A percentile compares a stretch with the other conserved stretches of the same genome.
These are phyloP conservation scores for Boletellus ananas DNA, from an alignment of 768 basidiomycete species.

Conservation along the genomic window DNA sequence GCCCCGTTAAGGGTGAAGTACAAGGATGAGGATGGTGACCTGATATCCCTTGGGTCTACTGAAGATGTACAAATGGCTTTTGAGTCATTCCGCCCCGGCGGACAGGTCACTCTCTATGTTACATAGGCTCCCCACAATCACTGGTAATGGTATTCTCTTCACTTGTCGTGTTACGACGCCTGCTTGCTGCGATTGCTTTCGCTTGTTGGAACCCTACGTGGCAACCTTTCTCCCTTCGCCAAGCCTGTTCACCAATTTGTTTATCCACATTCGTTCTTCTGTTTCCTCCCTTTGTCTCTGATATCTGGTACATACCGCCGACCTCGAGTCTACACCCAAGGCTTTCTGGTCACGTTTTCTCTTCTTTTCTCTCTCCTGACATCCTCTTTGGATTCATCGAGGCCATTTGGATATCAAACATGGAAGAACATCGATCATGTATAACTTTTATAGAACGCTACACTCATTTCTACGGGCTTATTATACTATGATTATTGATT, in stretches of 20 bases:
- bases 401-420: constrained; percentile 18
- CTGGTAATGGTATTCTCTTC: constrained; percentile 1
- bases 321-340: neutral
- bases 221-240: constrained; percentile 2
- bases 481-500: constrained; percentile 27
- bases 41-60: constrained; percentile 82
- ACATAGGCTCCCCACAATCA: constrained; percentile 42
- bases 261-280: constrained; percentile 22
- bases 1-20: constrained; percentile 85
- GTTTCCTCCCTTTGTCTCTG: constrained; percentile 3
- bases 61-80: constrained; percentile 96
- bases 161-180: constrained; percentile 1
- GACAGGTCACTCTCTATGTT: constrained; percentile 78
- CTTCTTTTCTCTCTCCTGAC: constrained; percentile 5
- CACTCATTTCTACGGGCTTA: constrained; percentile 34
- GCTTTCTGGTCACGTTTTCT: constrained; percentile 3
- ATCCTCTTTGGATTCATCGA: constrained; percentile 10
- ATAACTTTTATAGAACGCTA: constrained; percentile 33
- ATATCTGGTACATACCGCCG: constrained; percentile 18
- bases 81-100: constrained; percentile 74
- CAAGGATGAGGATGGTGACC: constrained; percentile 88
- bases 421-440: constrained; percentile 36
- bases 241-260: neutral
- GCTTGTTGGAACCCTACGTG: constrained; percentile 7
- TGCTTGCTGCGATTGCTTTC: constrained; percentile 12